phyloP scores from a whole-genome alignment of 352 stramenopile species.

The Lagenidium sp. region DNA sequence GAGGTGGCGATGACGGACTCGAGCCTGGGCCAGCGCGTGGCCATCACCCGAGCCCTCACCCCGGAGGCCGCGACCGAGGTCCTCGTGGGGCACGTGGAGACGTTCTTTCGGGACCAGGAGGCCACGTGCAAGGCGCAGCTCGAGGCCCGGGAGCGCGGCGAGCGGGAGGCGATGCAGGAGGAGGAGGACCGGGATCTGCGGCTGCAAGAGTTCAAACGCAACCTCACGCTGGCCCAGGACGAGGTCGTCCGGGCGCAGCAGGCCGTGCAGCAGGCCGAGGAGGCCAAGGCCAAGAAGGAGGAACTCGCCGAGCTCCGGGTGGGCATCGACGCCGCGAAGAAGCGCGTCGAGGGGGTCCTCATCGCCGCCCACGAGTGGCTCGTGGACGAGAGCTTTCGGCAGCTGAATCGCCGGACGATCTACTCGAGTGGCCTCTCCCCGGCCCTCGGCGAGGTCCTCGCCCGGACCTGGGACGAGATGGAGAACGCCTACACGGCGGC shows the following conservation, averaged over 20 bases:
- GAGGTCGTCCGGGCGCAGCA: slow-evolving; percentile 23
- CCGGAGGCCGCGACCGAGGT: slow-evolving; percentile 20
- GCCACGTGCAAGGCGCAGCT: slow-evolving; percentile 8
- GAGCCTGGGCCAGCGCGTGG: slow-evolving; percentile 1
- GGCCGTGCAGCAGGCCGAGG: slow-evolving; percentile 43
- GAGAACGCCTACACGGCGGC: slow-evolving; percentile 38
- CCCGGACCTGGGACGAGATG: slow-evolving; percentile 41
- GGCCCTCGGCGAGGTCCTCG: slow-evolving; percentile 18
- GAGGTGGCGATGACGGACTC: slow-evolving; percentile 14
- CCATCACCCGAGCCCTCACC: slow-evolving; percentile 9
- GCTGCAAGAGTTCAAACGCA: slow-evolving; percentile 21
- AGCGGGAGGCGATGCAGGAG: slow-evolving; percentile 20
- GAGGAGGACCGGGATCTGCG: slow-evolving; percentile 25
- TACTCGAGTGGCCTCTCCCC: slow-evolving; percentile 15
- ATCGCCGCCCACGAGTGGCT: slow-evolving; percentile 11
- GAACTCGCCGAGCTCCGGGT: slow-evolving; percentile 40
- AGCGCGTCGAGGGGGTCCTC: slow-evolving; percentile 13
- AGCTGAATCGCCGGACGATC: not conserved
- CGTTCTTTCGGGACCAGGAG: slow-evolving; percentile 15
- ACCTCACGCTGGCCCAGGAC: slow-evolving; percentile 28
- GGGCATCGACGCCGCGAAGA: slow-evolving; percentile 21
- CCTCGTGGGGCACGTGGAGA: slow-evolving; percentile 25
- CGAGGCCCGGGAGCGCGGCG: slow-evolving; percentile 11
- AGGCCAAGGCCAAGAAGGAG: slow-evolving; percentile 74
- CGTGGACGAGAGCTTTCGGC: slow-evolving; percentile 5